Conservation (phyloP, 2,329 filamentous ascomycete genomes). For the Paracoccidioides lutzii region DNA sequence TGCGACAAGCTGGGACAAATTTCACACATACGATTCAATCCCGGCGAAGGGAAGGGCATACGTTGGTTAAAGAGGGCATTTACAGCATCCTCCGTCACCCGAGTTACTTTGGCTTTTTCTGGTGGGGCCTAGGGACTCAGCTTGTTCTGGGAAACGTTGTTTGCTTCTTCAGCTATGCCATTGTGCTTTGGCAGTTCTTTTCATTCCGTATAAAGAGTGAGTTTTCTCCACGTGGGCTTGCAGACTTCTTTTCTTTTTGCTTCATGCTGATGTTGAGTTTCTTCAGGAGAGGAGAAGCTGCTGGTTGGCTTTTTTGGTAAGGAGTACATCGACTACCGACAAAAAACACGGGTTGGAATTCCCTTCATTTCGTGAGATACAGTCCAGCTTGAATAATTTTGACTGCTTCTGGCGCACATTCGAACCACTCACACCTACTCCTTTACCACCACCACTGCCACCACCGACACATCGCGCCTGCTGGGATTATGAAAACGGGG, state of each 20-base stretch:
- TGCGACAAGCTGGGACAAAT: conserved; percentile 76
- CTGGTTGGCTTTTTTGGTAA: conserved; percentile 71
- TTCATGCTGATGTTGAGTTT: conserved; percentile 5
- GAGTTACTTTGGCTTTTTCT: conserved; percentile 96
- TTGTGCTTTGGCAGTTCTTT: conserved; percentile 81
- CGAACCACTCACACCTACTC: too few species aligned
- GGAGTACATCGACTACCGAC: conserved; percentile 64
- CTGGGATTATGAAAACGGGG: too few species aligned
- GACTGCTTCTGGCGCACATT: too few species aligned
- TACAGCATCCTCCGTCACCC: conserved; percentile 71
- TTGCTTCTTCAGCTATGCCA: conserved; percentile 60
- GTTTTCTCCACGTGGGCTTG: conserved; percentile 18
- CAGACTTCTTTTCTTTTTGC: background rate
- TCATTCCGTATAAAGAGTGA: conserved; percentile 51
- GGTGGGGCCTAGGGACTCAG: conserved; percentile 94
- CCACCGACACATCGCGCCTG: too few species aligned
- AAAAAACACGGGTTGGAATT: conserved; percentile 61
- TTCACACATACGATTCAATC: conserved; percentile 83
- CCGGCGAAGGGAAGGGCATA: conserved; percentile 55
- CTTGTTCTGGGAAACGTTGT: conserved; percentile 72
- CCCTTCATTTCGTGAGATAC: conserved; percentile 50
- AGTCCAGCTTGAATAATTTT: too few species aligned
- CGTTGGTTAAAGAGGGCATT: conserved; percentile 69
- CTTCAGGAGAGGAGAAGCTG: conserved; percentile 59
- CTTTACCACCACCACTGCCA: too few species aligned